Base-by-base conservation (phyloP, 2,329 filamentous ascomycete genomes). In the Colletotrichum lini region DNA sequence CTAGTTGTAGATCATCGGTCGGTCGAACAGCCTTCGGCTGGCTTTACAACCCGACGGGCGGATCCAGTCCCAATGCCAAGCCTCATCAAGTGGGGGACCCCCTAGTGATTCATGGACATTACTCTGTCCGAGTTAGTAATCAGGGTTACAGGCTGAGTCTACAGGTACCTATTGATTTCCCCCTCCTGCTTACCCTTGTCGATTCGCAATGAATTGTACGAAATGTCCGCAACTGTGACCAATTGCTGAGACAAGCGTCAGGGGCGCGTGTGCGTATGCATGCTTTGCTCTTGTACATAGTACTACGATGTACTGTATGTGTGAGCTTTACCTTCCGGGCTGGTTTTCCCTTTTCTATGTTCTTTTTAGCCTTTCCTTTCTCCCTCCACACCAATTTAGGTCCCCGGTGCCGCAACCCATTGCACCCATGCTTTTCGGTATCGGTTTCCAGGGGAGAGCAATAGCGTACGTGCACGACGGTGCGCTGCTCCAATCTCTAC, bases 161-260 rank as follows among this genome's bases (percentile, higher is more conserved):
- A 50, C 26, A 4, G 26, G 26, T 23, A 40, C 50, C n/a, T 21
- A 21, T 1, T 57, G 42, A 18, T 52, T 53, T 30, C 18, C 16
- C 38, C 38, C n/a, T 30, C 15, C 60, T 47, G 21, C 15, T 56
- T 38, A 18, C n/a, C 45, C 35, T 23, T 42, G 6, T 10, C n/a
- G 30, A 16, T 54, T 57, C 35, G 1, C 35, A 15, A 35, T 23
- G 35, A 50, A 21, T 44, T 56, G 18, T 52, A 50, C 58, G 15
- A 42, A 65, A 53, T 64, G 16, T 54, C 18, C 54, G 54, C 21
- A 57, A 45, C 57, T 67, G 50, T 50, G 64, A 57, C 64, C 44
- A 44, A 40, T 67, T 47, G 45, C 45, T 67, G 35, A 16, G 18
- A 57, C 18, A 44, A 30, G 21, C 47, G 6, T 10, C 9, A n/a